These are phyloP conservation scores for Tephrocybe sp. DNA, from an alignment of 768 basidiomycete genomes.

Conservation along the genomic window DNA sequence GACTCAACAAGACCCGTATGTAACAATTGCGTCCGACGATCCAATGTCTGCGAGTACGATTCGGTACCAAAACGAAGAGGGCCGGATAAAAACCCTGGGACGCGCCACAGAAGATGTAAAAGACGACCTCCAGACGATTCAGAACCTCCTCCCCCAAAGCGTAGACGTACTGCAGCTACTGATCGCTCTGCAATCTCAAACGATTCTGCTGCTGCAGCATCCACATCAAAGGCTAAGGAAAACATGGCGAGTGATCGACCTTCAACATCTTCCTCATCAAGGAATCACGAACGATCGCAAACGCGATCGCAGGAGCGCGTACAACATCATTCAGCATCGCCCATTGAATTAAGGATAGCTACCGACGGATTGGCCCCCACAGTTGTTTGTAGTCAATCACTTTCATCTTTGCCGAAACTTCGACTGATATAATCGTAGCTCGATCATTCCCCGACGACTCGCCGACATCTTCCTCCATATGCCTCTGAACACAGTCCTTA, in stretches of 20 bases:
- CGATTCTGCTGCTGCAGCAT: constrained; percentile 27
- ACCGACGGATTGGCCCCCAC: constrained; percentile 23
- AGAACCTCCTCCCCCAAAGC: constrained; percentile 49
- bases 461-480: constrained; percentile 27
- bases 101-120: constrained; percentile 82
- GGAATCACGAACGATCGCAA: constrained; percentile 23
- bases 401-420: neutral
- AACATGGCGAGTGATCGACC: constrained; percentile 32
- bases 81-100: constrained; percentile 84
- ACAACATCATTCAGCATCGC: constrained; percentile 14
- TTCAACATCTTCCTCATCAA: constrained; percentile 20
- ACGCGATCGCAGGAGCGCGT: constrained; percentile 14
- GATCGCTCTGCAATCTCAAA: constrained; percentile 30
- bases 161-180: constrained; percentile 38
- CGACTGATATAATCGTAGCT: constrained; percentile 20
- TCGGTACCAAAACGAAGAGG: constrained; percentile 78
- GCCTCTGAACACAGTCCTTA: constrained; percentile 35
- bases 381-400: constrained; percentile 23
- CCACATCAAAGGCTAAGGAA: constrained; percentile 36
- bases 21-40: constrained; percentile 77
- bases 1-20: constrained; percentile 80
- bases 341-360: constrained; percentile 28
- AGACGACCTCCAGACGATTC: constrained; percentile 63
- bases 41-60: constrained; percentile 79
- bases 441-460: constrained; percentile 30